Conservation (phyloP, 2,329 filamentous ascomycete genomes). For the Exophiala calicioides region DNA sequence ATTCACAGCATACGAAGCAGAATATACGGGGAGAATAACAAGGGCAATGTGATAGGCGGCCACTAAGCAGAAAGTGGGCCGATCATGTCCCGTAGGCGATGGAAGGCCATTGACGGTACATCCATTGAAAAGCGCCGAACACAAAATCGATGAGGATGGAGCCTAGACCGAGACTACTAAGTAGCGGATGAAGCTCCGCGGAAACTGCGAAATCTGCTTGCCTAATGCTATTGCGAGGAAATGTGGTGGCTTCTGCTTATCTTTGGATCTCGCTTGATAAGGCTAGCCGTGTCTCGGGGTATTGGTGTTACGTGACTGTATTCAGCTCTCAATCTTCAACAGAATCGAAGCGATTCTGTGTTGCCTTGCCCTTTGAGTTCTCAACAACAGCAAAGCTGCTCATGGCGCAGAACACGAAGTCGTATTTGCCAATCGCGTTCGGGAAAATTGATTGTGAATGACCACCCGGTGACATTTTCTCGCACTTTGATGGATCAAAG, state of each 20-base stretch:
- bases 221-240: slow-evolving; percentile 17
- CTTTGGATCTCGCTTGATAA: slow-evolving; percentile 7
- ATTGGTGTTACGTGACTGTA: slow-evolving; percentile 12
- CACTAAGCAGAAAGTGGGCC: slow-evolving; percentile 1
- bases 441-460: too few species aligned
- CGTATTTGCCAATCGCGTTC: too few species aligned
- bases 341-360: too few species aligned
- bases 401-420: too few species aligned
- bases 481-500: too few species aligned
- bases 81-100: not conserved
- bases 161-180: slow-evolving; percentile 5
- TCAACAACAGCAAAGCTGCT: too few species aligned
- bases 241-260: slow-evolving; percentile 20
- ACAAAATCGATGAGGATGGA: slow-evolving; percentile 3
- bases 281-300: slow-evolving; percentile 12
- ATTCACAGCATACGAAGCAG: not conserved
- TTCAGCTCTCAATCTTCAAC: too few species aligned
- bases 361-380: too few species aligned
- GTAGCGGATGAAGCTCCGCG: slow-evolving; percentile 17
- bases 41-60: not conserved
- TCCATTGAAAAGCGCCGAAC: not conserved
- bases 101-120: slow-evolving; percentile 7
- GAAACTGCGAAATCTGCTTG: not conserved
- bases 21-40: not conserved
- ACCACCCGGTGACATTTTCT: too few species aligned